Evolutionary conservation across 257 asterid genomes (phyloP).

Genomic region (Nicotiana noctiflora): DNA sequence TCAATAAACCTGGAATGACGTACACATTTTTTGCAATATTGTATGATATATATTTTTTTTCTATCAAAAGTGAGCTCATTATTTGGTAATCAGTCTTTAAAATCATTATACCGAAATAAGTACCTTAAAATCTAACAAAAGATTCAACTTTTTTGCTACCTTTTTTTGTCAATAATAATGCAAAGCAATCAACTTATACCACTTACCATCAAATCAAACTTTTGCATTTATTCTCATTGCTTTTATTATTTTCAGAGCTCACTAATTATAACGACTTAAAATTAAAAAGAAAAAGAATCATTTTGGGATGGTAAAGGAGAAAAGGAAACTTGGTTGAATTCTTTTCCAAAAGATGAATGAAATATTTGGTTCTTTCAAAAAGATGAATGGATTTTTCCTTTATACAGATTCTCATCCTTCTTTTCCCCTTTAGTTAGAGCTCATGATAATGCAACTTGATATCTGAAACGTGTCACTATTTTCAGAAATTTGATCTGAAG

Average conservation of each 20-base stretch:
- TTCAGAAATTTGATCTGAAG: background rate
- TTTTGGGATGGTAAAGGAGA: background rate
- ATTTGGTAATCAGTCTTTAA: background rate
- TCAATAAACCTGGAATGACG: background rate
- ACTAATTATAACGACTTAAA: background rate
- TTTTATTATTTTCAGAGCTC: background rate
- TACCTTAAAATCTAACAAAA: background rate
- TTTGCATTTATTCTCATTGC: background rate
- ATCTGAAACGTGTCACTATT: background rate
- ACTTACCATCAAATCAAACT: background rate
- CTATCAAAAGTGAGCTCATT: background rate
- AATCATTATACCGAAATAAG: background rate
- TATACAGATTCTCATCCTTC: background rate
- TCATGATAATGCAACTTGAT: background rate
- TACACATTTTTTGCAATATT: background rate
- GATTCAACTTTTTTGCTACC: background rate
- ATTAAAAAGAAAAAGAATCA: background rate
- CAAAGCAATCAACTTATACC: slow-evolving; percentile 1
- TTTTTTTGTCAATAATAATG: background rate
- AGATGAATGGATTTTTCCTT: background rate
- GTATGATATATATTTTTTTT: background rate
- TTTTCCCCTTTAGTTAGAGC: background rate
- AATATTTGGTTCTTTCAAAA: background rate
- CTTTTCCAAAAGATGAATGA: background rate
- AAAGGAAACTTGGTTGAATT: background rate